Base-by-base conservation (phyloP, 1,284 basidiomycete genomes). In the Tylopilus sp. region DNA sequence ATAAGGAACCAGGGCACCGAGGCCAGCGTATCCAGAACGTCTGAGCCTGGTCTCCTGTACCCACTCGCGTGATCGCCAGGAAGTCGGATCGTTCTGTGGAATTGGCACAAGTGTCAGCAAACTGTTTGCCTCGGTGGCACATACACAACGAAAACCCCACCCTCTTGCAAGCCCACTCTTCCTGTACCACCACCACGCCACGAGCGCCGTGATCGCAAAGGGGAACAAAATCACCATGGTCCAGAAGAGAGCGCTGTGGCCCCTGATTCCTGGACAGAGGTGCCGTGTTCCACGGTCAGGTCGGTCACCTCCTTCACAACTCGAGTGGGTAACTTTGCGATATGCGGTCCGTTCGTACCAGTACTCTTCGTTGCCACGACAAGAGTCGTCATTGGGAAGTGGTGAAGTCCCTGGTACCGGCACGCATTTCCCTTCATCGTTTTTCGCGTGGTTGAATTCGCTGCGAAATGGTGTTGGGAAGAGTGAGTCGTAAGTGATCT, bases 261-360 rank as follows among this genome's bases (percentile, higher is more conserved):
- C 79, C 28, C 70, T 72, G 52, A 92, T 69, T 0, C 91, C 92
- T 0, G 92, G 91, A 66, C 94, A 97, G 5, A 70, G 60, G 64
- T 97, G 94, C 16, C 58, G 54, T 10, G 65, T 58, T 2, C 94
- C 94, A 38, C 74, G 81, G 64, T 97, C 91, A 9, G 78, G 79
- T 8, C 86, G 76, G 2, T 73, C 59, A 6, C 92, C 94, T 13
- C 82, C 92, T 45, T 83, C 79, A 65, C 94, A 97, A 16, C 74
- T 79, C 41, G 92, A 94, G 66, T 88, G 88, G 0, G 88, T 87
- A 48, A 96, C 90, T 69, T 91, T 86, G 53, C 92, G 88, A 64
- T 95, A 95, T 8, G 84, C 73, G 0, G 94, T 97, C 23, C 92
- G 83, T 48, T 92, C 91, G 66, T 93, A 95, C 94, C 95, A 97